Base-by-base conservation (phyloP, 345 rosid species). In the Lenwebbia sp. region DNA sequence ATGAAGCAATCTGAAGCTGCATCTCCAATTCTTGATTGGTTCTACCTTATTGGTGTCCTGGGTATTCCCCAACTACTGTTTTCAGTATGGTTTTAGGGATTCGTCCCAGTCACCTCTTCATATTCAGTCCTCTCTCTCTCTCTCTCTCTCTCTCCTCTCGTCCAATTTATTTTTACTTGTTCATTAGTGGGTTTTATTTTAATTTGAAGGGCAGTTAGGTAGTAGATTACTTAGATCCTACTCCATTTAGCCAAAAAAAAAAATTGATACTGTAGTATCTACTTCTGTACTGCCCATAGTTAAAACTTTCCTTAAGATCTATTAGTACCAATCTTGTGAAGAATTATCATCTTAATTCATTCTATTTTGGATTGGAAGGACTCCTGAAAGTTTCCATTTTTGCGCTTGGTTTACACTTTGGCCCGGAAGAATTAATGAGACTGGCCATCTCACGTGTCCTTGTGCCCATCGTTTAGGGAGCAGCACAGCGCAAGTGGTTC, bases 1-100 rank as follows among this genome's bases (percentile, higher is more conserved):
- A 5, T 89, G 54, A 92, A 87, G 89, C 92, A 86, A 86, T 95
- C 96, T 53, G 86, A 84, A 88, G 94, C 93, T 84, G 70, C 86
- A 9, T 84, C 86, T 76, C 17, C 49, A 8, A 15, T 40, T 58
- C 60, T 84, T 2, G 78, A 70, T 70, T 37, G 78, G 78, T 70
- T 70, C 78, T 70, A 9, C 78, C 44, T 33, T 19, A 33, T 70
- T 33, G 57, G 84, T 84, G 81, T 89, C 90, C 75, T 87, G 17
- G 84, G 90, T 23, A 86, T 91, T 82, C 87, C 84, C 83, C 86
- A 87, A 57, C 81, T 84, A n/a, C 83, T 87, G 83, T 75, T 92
- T 88, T 86, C 88, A 74, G n/a, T 23, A 85, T 88, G 87, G 85
- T 86, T 40, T 55, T 84, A 82, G 78, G 33, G 47, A 19, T 70